Conservation (phyloP, 352 stramenopile species). For the Globisporangium orthogonon region DNA sequence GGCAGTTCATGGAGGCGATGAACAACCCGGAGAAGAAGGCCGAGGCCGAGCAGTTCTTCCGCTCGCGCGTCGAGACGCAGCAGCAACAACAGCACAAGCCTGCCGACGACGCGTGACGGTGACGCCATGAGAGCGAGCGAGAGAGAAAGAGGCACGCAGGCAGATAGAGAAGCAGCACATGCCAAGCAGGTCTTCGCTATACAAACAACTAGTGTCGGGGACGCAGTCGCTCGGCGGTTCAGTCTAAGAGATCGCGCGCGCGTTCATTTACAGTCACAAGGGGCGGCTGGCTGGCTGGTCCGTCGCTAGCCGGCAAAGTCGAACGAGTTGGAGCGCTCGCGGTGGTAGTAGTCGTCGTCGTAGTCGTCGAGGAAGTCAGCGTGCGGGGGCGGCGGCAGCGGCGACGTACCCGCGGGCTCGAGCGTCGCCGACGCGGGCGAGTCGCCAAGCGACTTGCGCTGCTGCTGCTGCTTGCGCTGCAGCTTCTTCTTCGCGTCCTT, state of each 20-base stretch:
- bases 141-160: too few species aligned
- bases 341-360: slow-evolving; percentile 45
- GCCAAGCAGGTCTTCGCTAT: too few species aligned
- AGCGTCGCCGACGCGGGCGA: slow-evolving; percentile 20
- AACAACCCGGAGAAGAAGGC: slow-evolving; percentile 68
- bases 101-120: background rate
- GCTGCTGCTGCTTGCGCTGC: slow-evolving; percentile 19
- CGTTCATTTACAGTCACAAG: too few species aligned
- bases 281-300: too few species aligned
- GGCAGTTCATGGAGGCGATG: slow-evolving; percentile 81
- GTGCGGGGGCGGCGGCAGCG: slow-evolving; percentile 26
- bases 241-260: background rate
- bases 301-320: slow-evolving; percentile 51
- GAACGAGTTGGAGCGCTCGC: slow-evolving; percentile 51
- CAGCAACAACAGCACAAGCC: slow-evolving; percentile 5
- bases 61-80: slow-evolving; percentile 47
- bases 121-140: background rate
- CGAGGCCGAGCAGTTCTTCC: slow-evolving; percentile 72
- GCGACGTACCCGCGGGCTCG: slow-evolving; percentile 10
- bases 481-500: slow-evolving; percentile 59
- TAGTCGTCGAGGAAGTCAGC: slow-evolving; percentile 37
- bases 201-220: too few species aligned
- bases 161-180: too few species aligned
- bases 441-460: slow-evolving; percentile 11
- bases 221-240: too few species aligned